phyloP scores from a whole-genome alignment of 1,284 basidiomycete genomes.

The Cystobasidium slooffiae region DNA sequence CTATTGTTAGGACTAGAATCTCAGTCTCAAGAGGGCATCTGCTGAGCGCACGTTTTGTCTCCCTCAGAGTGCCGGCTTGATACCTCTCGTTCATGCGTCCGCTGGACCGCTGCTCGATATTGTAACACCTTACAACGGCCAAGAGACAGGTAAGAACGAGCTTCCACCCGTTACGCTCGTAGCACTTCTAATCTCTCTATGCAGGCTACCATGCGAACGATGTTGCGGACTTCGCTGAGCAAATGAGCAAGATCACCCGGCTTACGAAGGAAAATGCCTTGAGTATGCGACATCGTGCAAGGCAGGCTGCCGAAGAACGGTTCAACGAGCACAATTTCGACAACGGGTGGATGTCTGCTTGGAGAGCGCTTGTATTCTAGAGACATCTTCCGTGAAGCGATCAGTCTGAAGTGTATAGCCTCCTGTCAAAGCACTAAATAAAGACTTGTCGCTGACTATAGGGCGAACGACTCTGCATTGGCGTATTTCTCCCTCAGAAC shows the following conservation, averaged over 20 bases:
- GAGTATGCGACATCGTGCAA: conserved; percentile 70
- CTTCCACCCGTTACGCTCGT: not conserved
- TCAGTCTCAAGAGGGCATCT: not conserved
- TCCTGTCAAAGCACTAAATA: not conserved
- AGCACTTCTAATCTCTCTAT: not conserved
- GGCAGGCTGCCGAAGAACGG: conserved; percentile 69
- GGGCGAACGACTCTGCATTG: not conserved
- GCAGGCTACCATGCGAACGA: conserved; percentile 80
- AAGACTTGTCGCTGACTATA: not conserved
- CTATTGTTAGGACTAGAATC: too few species aligned
- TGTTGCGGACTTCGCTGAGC: conserved; percentile 70
- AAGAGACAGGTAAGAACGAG: conserved; percentile 67
- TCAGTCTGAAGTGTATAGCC: too few species aligned
- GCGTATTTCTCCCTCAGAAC: too few species aligned
- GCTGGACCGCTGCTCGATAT: conserved; percentile 92
- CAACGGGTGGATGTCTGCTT: conserved; percentile 56
- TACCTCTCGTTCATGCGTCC: conserved; percentile 89
- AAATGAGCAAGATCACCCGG: conserved; percentile 69
- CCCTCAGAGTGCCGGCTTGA: conserved; percentile 82
- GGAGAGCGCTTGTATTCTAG: not conserved
- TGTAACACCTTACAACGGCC: conserved; percentile 66
- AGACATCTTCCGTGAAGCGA: too few species aligned
- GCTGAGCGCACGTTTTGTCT: conserved; percentile 1
- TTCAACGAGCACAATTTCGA: conserved; percentile 81
- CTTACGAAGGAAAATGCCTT: conserved; percentile 65